Base-by-base conservation (phyloP, 2,329 filamentous ascomycete genomes). In the Xylariaceae sp. region DNA sequence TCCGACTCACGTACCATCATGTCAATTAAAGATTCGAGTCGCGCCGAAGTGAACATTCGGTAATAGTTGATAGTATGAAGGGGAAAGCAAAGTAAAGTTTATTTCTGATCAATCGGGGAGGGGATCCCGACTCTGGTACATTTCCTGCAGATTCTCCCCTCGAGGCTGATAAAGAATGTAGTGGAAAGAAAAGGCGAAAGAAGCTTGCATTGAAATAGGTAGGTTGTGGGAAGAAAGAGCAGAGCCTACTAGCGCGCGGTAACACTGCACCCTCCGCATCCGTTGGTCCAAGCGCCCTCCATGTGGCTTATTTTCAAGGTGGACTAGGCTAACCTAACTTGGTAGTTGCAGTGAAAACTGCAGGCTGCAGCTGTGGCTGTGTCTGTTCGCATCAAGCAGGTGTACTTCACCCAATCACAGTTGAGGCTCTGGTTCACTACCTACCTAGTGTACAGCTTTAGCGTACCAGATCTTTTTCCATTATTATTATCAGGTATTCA, bases 211-310 rank as follows among this genome's bases (percentile, higher is more conserved):
- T 51, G 49, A 39, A 54, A 44, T 39, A 46, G 33, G 49, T 43
- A 45, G 24, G 54, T 56, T 58, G 56, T 60, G 56, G 43, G 48
- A 60, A 55, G 53, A 58, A 61, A 51, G 49, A 58, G 19, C 9
- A 31, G 28, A 21, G 19, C 23, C 39, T 43, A n/a, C n/a, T 45
- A 26, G 26, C 41, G 26, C 16, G 8, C 41, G 24, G 31, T 26
- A 11, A 29, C 12, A 14, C 14, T 29, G 24, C 29, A 41, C 3
- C 2, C 16, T 28, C n/a, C 23, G n/a, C 23, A 37, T 40, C 11
- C 28, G 6, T 5, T 61, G 59, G 59, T 61, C 59, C 59, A 56
- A 61, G 59, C 59, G 59, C 52, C 47, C 11, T 19, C 24, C 21
- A 33, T 61, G 48, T 55, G 34, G 31, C 43, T 44, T n/a, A 11